These are phyloP conservation scores for Colletotrichum kahawae DNA, from an alignment of 2,329 filamentous ascomycete species.

Conservation along the genomic window DNA sequence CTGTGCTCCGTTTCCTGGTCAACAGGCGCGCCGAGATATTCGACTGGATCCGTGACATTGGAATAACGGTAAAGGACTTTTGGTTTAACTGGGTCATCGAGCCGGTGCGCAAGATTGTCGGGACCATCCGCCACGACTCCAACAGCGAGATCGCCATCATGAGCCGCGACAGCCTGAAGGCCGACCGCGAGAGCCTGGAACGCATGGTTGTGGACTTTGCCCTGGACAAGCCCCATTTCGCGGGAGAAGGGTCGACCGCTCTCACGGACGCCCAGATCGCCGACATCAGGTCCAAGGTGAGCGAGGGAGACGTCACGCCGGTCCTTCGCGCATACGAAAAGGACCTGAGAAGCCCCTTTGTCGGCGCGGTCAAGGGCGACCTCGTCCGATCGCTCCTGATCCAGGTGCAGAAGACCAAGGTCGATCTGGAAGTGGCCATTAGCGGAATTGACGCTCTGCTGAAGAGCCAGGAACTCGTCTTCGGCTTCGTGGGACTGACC, in stretches of 20 bases:
- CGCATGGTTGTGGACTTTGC: slow-evolving; percentile 99
- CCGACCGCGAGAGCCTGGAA: slow-evolving; percentile 89
- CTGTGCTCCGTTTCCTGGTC: slow-evolving; percentile 78
- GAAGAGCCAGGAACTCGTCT: slow-evolving; percentile 95
- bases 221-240: slow-evolving; percentile 74
- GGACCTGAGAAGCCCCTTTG: slow-evolving; percentile 81
- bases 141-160: slow-evolving; percentile 95
- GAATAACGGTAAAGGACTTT: slow-evolving; percentile 82
- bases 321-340: slow-evolving; percentile 91
- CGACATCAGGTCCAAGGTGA: slow-evolving; percentile 78
- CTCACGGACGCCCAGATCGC: slow-evolving; percentile 74
- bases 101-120: slow-evolving; percentile 80
- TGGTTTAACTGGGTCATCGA: slow-evolving; percentile 97
- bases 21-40: slow-evolving; percentile 78
- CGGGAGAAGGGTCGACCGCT: slow-evolving; percentile 46
- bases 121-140: slow-evolving; percentile 91
- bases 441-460: slow-evolving; percentile 93
- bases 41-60: slow-evolving; percentile 80
- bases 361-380: slow-evolving; percentile 84
- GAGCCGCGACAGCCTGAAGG: slow-evolving; percentile 89
- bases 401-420: slow-evolving; percentile 98
- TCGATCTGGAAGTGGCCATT: slow-evolving; percentile 95
- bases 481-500: slow-evolving; percentile 95
- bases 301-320: slow-evolving; percentile 90
- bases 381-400: slow-evolving; percentile 90